phyloP scores from a whole-genome alignment of 805 yeast species.

The Candida dajiaensis region DNA sequence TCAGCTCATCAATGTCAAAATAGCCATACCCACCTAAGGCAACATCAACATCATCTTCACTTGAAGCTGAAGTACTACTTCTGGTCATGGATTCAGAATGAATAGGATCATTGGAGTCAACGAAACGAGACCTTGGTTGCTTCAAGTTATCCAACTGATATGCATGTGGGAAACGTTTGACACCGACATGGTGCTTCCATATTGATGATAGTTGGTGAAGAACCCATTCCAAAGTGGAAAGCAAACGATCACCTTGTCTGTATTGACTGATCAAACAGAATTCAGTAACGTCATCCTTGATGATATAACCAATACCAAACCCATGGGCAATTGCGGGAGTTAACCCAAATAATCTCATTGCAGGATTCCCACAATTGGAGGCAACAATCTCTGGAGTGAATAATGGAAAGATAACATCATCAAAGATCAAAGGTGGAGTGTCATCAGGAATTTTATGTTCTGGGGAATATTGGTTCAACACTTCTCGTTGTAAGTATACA shows the following conservation, averaged over 20 bases:
- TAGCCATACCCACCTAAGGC: slow-evolving; percentile 75
- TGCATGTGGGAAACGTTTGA: slow-evolving; percentile 21
- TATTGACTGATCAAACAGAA: slow-evolving; percentile 84
- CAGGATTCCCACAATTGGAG: slow-evolving; percentile 89
- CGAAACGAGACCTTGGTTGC: slow-evolving; percentile 1
- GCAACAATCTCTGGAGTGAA: slow-evolving; percentile 41
- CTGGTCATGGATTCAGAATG: slow-evolving; percentile 16
- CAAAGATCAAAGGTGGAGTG: slow-evolving; percentile 41
- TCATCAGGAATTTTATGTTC: slow-evolving; percentile 29
- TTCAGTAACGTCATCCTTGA: slow-evolving; percentile 73
- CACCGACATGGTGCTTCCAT: slow-evolving; percentile 27
- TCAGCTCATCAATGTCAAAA: slow-evolving; percentile 66
- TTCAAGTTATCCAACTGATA: slow-evolving; percentile 31
- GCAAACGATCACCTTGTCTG: slow-evolving; percentile 75
- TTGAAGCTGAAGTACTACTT: slow-evolving; percentile 16
- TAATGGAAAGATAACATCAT: slow-evolving; percentile 30
- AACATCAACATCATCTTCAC: slow-evolving; percentile 24
- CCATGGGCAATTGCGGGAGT: slow-evolving; percentile 89
- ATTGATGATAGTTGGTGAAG: slow-evolving; percentile 51
- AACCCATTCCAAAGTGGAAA: slow-evolving; percentile 68
- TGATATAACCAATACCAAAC: slow-evolving; percentile 87
- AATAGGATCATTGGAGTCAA: slow-evolving; percentile 1
- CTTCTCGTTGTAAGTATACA: slow-evolving; percentile 43
- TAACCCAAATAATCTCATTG: slow-evolving; percentile 78
- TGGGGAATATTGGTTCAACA: slow-evolving; percentile 40